phyloP scores from a whole-genome alignment of 163 green algal genomes.

The Trebouxia gelatinosa region DNA sequence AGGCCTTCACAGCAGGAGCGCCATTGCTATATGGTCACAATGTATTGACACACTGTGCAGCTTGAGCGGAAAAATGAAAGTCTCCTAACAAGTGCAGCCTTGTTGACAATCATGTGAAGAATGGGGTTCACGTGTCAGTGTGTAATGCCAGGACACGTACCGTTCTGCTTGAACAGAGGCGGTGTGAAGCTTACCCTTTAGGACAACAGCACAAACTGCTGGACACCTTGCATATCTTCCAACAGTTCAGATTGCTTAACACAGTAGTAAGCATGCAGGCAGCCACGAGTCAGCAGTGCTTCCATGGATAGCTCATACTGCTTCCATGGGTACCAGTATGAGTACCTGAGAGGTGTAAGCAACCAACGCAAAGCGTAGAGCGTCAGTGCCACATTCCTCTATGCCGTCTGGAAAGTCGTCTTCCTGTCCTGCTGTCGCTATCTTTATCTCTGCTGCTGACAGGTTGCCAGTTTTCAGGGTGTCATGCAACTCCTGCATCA shows the following conservation, averaged over 20 bases:
- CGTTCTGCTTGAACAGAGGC: background rate
- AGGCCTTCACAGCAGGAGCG: too few species aligned
- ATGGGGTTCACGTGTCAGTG: background rate
- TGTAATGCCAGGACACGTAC: background rate
- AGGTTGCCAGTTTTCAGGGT: conserved; percentile 75
- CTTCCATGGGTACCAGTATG: background rate
- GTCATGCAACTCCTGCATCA: conserved; percentile 26
- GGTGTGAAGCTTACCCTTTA: too few species aligned
- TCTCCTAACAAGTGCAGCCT: background rate
- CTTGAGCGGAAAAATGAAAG: background rate
- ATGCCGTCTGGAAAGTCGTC: conserved; percentile 96
- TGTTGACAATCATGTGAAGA: background rate
- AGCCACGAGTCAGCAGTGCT: too few species aligned
- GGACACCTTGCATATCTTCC: too few species aligned
- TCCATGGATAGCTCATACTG: too few species aligned
- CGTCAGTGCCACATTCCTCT: conserved; percentile 96
- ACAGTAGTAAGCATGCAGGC: too few species aligned
- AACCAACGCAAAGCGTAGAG: conserved; percentile 90
- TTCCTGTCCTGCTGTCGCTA: conserved; percentile 80
- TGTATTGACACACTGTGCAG: background rate
- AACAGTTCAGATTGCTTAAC: too few species aligned
- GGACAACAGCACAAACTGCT: too few species aligned
- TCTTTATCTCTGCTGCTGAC: conserved; percentile 81
- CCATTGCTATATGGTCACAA: too few species aligned
- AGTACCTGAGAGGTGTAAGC: conserved; percentile 87